Percentiles rank a stretch among this genome's conserved stretches.
These are phyloP conservation scores for Ophiostoma tasmaniense DNA, from an alignment of 2,329 filamentous ascomycete genomes.

Conservation along the genomic window DNA sequence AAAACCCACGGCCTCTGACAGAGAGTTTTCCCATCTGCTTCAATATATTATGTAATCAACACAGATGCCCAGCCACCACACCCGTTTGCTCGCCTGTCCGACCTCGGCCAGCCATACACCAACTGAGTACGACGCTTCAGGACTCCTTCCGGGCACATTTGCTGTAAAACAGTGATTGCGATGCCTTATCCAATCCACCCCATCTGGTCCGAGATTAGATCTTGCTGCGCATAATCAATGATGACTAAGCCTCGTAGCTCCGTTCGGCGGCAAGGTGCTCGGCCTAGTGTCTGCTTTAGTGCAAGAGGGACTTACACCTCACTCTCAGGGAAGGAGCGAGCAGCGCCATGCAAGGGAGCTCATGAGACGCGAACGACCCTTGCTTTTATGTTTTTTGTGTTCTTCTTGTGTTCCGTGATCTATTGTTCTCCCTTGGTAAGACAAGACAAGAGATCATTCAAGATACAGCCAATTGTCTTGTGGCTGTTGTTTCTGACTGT, in stretches of 20 bases:
- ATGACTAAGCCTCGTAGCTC: neutral
- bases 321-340: neutral
- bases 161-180: no score
- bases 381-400: neutral
- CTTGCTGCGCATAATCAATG: neutral
- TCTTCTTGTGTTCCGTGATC: neutral
- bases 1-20: no score
- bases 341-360: neutral
- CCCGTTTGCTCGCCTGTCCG: neutral
- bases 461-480: neutral
- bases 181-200: neutral
- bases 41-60: neutral
- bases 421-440: slow-evolving; percentile 1
- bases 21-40: neutral
- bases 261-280: slow-evolving; percentile 1
- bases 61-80: neutral
- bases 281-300: neutral
- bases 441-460: neutral
- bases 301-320: neutral
- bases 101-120: neutral
- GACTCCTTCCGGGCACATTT: neutral
- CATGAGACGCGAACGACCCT: neutral
- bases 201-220: neutral
- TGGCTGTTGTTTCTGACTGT: neutral
- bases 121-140: neutral